Conservation (phyloP, 345 rosid genomes). For the Lenwebbia sp. region DNA sequence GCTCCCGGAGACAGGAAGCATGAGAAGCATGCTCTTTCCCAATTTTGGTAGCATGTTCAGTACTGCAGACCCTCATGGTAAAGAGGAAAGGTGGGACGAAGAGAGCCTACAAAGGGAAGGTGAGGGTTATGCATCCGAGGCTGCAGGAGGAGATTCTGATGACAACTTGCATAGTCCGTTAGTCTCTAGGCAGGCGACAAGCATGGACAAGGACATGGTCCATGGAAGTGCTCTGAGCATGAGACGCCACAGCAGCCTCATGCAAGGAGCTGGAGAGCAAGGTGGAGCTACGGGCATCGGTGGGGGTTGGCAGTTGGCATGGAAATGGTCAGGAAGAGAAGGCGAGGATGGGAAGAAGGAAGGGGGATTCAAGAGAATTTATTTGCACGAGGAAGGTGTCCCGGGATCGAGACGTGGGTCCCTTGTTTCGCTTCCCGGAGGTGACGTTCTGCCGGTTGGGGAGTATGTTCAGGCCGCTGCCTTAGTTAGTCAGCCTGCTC, state of each 20-base stretch:
- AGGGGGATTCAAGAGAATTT: conserved; percentile 78
- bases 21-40: conserved; percentile 67
- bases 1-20: conserved; percentile 72
- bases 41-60: conserved; percentile 91
- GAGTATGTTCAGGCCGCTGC: conserved; percentile 87
- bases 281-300: conserved; percentile 74
- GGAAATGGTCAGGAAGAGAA: conserved; percentile 66
- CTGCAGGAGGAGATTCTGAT: conserved; percentile 60
- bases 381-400: conserved; percentile 67
- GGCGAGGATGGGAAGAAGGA: conserved; percentile 63
- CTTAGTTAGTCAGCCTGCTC: conserved; percentile 69
- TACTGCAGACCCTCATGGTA: conserved; percentile 44
- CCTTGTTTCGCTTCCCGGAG: conserved; percentile 58
- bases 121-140: conserved; percentile 42
- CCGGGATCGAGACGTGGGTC: conserved; percentile 78
- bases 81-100: conserved; percentile 80
- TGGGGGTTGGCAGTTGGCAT: conserved; percentile 97
- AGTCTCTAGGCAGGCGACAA: conserved; percentile 85
- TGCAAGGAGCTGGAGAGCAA: conserved; percentile 52
- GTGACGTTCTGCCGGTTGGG: conserved; percentile 33
- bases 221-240: conserved; percentile 60
- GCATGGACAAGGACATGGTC: conserved; percentile 74
- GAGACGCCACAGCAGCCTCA: conserved; percentile 70
- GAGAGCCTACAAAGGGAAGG: conserved; percentile 61
- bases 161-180: conserved; percentile 79